Conservation (phyloP, 306 rosid species). For the Carpinus viminea region DNA sequence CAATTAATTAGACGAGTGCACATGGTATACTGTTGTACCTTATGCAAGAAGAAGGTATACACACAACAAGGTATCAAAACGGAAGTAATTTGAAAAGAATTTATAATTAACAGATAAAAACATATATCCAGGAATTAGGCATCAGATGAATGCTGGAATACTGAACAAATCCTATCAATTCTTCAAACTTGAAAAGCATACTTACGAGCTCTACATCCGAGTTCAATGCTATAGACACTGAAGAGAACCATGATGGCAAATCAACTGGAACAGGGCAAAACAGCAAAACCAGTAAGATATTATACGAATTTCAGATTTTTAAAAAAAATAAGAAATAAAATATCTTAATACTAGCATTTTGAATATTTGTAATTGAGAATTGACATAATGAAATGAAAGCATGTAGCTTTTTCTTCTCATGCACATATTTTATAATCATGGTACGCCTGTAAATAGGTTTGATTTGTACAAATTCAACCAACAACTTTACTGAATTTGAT, state of each 20-base stretch:
- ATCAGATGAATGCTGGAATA: constrained; percentile 16
- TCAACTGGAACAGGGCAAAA: constrained; percentile 70
- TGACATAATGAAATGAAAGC: background rate
- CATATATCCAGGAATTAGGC: constrained; percentile 1
- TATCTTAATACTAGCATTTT: background rate
- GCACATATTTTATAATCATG: background rate
- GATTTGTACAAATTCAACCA: background rate
- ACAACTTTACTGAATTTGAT: background rate
- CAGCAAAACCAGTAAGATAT: constrained; percentile 43
- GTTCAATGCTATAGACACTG: constrained; percentile 66
- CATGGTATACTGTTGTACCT: constrained; percentile 8
- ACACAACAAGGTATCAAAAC: constrained; percentile 22
- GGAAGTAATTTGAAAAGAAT: constrained; percentile 14
- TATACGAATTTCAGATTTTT: background rate
- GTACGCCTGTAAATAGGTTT: background rate
- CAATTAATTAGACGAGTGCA: constrained; percentile 22
- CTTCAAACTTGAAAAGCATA: constrained; percentile 28
- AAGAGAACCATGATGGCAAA: constrained; percentile 87
- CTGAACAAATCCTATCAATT: constrained; percentile 13
- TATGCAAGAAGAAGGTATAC: constrained; percentile 5
- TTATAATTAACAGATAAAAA: constrained; percentile 9
- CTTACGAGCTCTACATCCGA: constrained; percentile 88
- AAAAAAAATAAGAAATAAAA: background rate
- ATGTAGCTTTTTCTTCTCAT: background rate
- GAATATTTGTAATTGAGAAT: background rate